phyloP scores from a whole-genome alignment of 208 protist genomes.

The Angomonas ambiguus region DNA sequence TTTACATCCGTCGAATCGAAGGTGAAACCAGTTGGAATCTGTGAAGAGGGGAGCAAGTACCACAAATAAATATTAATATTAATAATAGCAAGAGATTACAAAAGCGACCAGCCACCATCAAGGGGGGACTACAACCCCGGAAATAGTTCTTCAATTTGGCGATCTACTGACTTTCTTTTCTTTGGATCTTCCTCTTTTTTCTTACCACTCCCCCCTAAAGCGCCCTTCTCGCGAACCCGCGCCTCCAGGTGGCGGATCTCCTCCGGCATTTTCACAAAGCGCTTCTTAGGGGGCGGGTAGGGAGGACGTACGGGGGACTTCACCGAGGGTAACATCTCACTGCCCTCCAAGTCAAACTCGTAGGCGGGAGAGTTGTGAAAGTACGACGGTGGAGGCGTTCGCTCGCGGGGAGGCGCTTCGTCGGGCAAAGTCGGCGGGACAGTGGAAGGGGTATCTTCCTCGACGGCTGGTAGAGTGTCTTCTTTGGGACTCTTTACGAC shows the following conservation, averaged over 20 bases:
- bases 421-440: neutral
- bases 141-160: neutral
- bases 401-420: neutral
- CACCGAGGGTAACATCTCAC: neutral
- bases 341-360: neutral
- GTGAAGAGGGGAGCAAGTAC: too few species aligned
- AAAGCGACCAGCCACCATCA: neutral
- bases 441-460: too few species aligned
- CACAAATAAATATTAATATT: too few species aligned
- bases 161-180: neutral
- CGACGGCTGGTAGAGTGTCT: too few species aligned
- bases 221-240: neutral
- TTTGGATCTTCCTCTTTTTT: neutral
- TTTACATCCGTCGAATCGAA: neutral
- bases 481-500: too few species aligned
- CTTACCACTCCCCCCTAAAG: neutral
- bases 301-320: too few species aligned
- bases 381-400: neutral
- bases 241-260: neutral
- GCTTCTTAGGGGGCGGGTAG: too few species aligned
- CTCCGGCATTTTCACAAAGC: neutral
- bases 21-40: too few species aligned
- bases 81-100: too few species aligned
- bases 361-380: neutral
- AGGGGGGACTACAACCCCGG: neutral